Conservation (phyloP, 345 rosid species). For the Salix suchowensis region DNA sequence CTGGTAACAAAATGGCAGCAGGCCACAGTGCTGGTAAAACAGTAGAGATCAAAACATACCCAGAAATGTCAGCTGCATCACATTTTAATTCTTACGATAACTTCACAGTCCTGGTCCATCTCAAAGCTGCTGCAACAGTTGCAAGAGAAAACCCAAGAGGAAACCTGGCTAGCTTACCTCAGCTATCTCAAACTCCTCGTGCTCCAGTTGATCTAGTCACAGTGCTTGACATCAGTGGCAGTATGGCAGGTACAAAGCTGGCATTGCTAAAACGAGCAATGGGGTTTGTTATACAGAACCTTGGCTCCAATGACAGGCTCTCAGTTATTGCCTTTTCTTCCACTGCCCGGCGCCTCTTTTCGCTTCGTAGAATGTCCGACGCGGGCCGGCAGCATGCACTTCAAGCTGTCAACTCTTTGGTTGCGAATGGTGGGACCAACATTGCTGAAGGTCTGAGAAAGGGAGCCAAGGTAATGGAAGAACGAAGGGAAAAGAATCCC, state of each 20-base stretch:
- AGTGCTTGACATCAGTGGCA: slow-evolving; percentile 90
- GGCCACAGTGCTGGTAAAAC: slow-evolving; percentile 31
- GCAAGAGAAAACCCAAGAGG: slow-evolving; percentile 28
- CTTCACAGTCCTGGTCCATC: slow-evolving; percentile 72
- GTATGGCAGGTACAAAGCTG: slow-evolving; percentile 98
- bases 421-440: slow-evolving; percentile 94
- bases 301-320: slow-evolving; percentile 80
- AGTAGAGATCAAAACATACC: slow-evolving; percentile 55
- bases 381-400: slow-evolving; percentile 74
- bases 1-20: slow-evolving; percentile 13
- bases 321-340: slow-evolving; percentile 98
- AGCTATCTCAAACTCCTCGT: slow-evolving; percentile 47
- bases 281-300: slow-evolving; percentile 98
- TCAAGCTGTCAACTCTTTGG: slow-evolving; percentile 81
- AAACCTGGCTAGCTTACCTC: slow-evolving; percentile 33
- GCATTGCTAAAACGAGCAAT: slow-evolving; percentile 94
- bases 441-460: slow-evolving; percentile 91
- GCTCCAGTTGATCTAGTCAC: slow-evolving; percentile 87
- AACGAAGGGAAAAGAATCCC: slow-evolving; percentile 73
- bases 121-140: slow-evolving; percentile 58
- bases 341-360: slow-evolving; percentile 82
- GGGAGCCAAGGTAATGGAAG: slow-evolving; percentile 89
- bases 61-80: slow-evolving; percentile 72
- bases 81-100: slow-evolving; percentile 42
- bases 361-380: slow-evolving; percentile 74